Evolutionary conservation across 2,329 filamentous ascomycete species (phyloP).

Genomic region (Exophiala calicioides): DNA sequence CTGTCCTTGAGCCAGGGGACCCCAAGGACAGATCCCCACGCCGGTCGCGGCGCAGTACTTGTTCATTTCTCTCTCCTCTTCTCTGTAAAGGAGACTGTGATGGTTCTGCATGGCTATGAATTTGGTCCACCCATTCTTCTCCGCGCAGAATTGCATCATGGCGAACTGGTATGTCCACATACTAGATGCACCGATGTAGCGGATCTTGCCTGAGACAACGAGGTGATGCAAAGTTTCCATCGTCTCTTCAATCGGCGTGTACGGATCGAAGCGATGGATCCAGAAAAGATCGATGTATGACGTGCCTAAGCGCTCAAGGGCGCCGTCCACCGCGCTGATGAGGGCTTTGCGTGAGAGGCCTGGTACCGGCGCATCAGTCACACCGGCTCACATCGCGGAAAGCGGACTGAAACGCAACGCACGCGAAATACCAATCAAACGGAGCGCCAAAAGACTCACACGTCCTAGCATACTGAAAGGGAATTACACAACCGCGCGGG

Average conservation of each 20-base stretch:
- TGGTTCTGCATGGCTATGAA: constrained; percentile 56
- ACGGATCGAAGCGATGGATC: constrained; percentile 57
- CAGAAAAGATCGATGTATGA: constrained; percentile 50
- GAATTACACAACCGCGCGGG: too few species aligned
- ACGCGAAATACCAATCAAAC: too few species aligned
- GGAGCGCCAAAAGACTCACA: too few species aligned
- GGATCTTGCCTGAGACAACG: constrained; percentile 43
- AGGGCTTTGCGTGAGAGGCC: constrained; percentile 59
- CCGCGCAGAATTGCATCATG: constrained; percentile 49
- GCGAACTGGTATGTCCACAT: constrained; percentile 40
- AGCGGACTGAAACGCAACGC: too few species aligned
- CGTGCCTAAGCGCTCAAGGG: constrained; percentile 44
- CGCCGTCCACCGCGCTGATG: constrained; percentile 59
- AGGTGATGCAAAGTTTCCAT: constrained; percentile 40
- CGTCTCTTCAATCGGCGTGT: constrained; percentile 51
- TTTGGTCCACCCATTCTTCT: constrained; percentile 52
- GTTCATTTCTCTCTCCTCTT: constrained; percentile 48
- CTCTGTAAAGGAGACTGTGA: constrained; percentile 52
- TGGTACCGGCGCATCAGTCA: too few species aligned
- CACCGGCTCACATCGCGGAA: too few species aligned
- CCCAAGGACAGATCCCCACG: constrained; percentile 39
- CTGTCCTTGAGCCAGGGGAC: constrained; percentile 31
- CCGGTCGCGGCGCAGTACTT: constrained; percentile 40
- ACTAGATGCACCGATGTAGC: constrained; percentile 42
- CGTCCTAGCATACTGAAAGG: too few species aligned